A percentile compares a stretch with the other conserved stretches of the same genome.
phyloP scores from a whole-genome alignment of 2,329 filamentous ascomycete genomes.

The Diplodia intermedia region DNA sequence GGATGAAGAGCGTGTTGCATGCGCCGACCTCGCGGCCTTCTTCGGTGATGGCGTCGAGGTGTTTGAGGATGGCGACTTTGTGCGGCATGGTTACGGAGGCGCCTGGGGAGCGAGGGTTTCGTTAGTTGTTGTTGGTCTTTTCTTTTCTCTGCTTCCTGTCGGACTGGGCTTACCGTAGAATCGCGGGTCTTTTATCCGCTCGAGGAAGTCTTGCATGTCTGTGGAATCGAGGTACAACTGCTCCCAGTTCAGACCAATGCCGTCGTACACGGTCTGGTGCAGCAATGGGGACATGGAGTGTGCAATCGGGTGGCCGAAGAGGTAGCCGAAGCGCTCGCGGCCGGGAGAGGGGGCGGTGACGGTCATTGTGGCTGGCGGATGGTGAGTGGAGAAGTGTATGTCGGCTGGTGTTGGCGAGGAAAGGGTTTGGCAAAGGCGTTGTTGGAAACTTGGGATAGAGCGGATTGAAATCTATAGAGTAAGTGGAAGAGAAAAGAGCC shows the following conservation, averaged over 20 bases:
- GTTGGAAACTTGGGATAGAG: background rate
- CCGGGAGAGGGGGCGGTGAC: constrained; percentile 33
- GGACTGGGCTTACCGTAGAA: constrained; percentile 63
- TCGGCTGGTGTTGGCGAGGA: background rate
- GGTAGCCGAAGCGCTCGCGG: constrained; percentile 60
- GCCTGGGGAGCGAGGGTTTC: constrained; percentile 50
- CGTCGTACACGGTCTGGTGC: constrained; percentile 61
- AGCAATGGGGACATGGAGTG: constrained; percentile 64
- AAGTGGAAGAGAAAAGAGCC: constrained; percentile 20
- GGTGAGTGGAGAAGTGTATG: constrained; percentile 25
- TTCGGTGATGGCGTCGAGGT: constrained; percentile 75
- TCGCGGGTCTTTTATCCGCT: constrained; percentile 61
- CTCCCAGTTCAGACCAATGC: constrained; percentile 59
- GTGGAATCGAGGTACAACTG: constrained; percentile 58
- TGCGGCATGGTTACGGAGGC: constrained; percentile 83
- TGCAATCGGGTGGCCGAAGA: constrained; percentile 64
- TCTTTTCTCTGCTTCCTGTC: no score
- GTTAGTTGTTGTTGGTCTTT: no score
- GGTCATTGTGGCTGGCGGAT: constrained; percentile 34
- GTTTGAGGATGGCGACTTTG: constrained; percentile 76
- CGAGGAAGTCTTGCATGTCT: constrained; percentile 53
- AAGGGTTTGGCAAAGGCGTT: background rate
- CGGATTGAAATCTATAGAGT: constrained; percentile 20
- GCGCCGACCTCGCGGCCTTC: constrained; percentile 77
- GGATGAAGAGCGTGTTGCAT: constrained; percentile 79